Evolutionary conservation across 306 rosid genomes (phyloP).

Genomic region (Lathyrus aphaca): DNA sequence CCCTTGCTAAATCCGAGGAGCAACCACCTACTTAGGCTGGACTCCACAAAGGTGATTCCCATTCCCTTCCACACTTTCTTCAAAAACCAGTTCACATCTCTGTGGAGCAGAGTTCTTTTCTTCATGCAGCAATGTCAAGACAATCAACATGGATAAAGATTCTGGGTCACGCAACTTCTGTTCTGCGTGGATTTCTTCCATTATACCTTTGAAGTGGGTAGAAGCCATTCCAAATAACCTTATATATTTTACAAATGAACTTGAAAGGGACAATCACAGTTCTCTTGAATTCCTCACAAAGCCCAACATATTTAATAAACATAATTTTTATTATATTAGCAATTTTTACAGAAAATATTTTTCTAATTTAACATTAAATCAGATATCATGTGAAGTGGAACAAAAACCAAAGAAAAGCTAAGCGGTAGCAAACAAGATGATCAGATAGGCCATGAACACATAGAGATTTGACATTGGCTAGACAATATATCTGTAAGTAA

Average conservation of each 20-base stretch:
- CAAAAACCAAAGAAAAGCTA: conserved; percentile 3
- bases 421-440: neutral
- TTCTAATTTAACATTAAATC: neutral
- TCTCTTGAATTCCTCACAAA: neutral
- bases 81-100: neutral
- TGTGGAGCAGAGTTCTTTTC: neutral
- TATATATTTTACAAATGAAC: neutral
- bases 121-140: neutral
- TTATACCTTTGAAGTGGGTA: neutral
- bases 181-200: neutral
- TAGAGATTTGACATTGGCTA: conserved; percentile 10
- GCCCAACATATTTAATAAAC: neutral
- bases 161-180: neutral
- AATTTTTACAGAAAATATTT: neutral
- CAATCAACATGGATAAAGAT: neutral
- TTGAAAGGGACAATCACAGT: neutral
- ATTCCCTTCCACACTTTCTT: neutral
- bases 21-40: neutral
- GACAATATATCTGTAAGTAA: conserved; percentile 4
- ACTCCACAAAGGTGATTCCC: neutral
- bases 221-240: neutral
- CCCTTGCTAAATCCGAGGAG: neutral
- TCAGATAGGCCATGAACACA: neutral
- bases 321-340: neutral
- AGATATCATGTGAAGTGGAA: neutral